Percentiles rank a stretch among this genome's conserved stretches.
Evolutionary conservation across 176 grass and related monocot genomes (phyloP).

Genomic region (Phoenix roebelenii): DNA sequence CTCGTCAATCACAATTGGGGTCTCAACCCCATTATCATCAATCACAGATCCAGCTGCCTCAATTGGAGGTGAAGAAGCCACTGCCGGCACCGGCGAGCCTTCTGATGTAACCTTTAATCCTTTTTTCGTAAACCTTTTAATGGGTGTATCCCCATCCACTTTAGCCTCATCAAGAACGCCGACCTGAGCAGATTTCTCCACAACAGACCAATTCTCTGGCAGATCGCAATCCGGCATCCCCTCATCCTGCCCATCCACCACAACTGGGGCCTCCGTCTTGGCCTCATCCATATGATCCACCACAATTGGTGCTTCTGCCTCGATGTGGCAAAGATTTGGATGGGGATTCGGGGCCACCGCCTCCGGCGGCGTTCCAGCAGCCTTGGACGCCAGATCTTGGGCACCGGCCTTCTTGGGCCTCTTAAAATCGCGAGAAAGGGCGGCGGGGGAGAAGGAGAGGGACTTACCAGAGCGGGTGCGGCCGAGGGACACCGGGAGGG

Average conservation of each 20-base stretch:
- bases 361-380: neutral
- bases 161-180: no score
- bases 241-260: neutral
- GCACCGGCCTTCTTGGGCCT: constrained; percentile 14
- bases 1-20: neutral
- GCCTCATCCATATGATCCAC: neutral
- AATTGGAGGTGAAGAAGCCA: neutral
- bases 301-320: neutral
- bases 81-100: neutral
- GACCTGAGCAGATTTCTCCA: no score
- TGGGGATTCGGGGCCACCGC: constrained; percentile 6
- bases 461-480: constrained; percentile 57
- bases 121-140: neutral
- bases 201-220: neutral
- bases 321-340: neutral
- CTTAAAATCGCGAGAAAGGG: constrained; percentile 12
- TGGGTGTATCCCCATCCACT: no score
- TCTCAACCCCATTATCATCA: neutral
- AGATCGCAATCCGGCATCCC: neutral
- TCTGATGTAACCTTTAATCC: neutral
- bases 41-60: no score
- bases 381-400: neutral
- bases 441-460: neutral
- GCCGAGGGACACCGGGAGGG: constrained; percentile 43
- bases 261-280: neutral